Base-by-base conservation (phyloP, 1,284 basidiomycete species). In the Meripilus lineatus region DNA sequence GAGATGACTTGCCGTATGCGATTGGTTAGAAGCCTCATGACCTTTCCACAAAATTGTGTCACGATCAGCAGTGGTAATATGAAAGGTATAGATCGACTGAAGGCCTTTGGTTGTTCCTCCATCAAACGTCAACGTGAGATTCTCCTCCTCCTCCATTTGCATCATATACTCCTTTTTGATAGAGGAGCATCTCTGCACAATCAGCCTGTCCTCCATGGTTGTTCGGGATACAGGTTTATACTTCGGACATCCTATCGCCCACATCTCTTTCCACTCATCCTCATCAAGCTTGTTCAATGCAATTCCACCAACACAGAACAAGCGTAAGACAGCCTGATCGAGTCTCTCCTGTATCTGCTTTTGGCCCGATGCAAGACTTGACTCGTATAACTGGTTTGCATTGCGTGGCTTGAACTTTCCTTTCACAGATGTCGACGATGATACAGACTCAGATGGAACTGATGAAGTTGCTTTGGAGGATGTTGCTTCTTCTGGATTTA, bases 101-200 rank as follows among this genome's bases (percentile, higher is more conserved):
- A 44, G 43, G 4, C 42, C 37, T 4, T 48, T 46, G 14, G 52
- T 63, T 6, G 58, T 56, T 4, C 50, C 57, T 10, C 64, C 62
- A 50, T 65, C 59, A 45, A 59, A 64, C 1, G 55, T 62, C 17
- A 65, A 32, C 3, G 53, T 60, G 1, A 64, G 53, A 40, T 64
- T 57, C 3, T 50, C 30, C 6, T 45, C 36, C 3, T 38, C 36
- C 13, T 50, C 40, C 6, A 65, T 51, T 13, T 39, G 14, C 15
- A 7, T 22, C 10, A 39, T 6, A 22, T 23, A 15, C 7, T 7
- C 13, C 8, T 10, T 8, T 5, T 39, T 8, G 17, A 22, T n/a
- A n/a, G n/a, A n/a, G n/a, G n/a, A n/a, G n/a, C n/a, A n/a, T n/a
- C n/a, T n/a, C n/a, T n/a, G n/a, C n/a, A n/a, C n/a, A n/a, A n/a